Conservation (phyloP, 1,284 basidiomycete species). For the Takashimella tepidaria region DNA sequence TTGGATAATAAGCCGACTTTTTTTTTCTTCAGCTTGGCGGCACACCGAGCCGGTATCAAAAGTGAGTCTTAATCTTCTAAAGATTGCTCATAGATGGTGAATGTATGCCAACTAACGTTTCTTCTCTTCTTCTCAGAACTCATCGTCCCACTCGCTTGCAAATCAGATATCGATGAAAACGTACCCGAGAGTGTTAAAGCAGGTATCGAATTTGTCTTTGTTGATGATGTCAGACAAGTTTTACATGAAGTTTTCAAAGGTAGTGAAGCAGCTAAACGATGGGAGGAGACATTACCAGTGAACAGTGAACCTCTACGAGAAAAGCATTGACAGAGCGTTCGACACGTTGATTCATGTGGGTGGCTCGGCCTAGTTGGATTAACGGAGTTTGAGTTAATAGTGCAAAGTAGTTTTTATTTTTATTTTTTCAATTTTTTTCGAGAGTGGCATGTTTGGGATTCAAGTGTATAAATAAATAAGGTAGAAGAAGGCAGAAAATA, state of each 20-base stretch:
- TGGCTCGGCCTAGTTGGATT: too few species aligned
- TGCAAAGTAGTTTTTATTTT: too few species aligned
- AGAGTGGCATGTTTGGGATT: too few species aligned
- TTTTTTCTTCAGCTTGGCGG: constrained; percentile 57
- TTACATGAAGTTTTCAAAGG: constrained; percentile 75
- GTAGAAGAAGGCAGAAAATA: too few species aligned
- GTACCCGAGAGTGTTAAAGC: constrained; percentile 90
- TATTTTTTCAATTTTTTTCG: too few species aligned
- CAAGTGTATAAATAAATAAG: too few species aligned
- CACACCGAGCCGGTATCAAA: constrained; percentile 88
- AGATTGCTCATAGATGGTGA: too few species aligned
- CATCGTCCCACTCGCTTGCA: constrained; percentile 78
- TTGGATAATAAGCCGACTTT: too few species aligned
- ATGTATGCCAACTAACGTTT: too few species aligned
- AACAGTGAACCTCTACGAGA: constrained; percentile 27
- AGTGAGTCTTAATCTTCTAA: constrained; percentile 52
- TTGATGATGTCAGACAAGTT: constrained; percentile 84
- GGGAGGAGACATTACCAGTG: constrained; percentile 56
- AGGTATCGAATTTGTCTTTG: constrained; percentile 83
- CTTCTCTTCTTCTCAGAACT: constrained; percentile 49
- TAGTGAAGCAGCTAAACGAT: constrained; percentile 57
- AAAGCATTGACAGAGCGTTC: constrained; percentile 2
- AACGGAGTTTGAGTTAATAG: not conserved
- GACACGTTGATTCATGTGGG: not conserved
- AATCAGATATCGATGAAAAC: constrained; percentile 89